Evolutionary conservation across 345 rosid genomes (phyloP).

Genomic region (Trapa incisa): DNA sequence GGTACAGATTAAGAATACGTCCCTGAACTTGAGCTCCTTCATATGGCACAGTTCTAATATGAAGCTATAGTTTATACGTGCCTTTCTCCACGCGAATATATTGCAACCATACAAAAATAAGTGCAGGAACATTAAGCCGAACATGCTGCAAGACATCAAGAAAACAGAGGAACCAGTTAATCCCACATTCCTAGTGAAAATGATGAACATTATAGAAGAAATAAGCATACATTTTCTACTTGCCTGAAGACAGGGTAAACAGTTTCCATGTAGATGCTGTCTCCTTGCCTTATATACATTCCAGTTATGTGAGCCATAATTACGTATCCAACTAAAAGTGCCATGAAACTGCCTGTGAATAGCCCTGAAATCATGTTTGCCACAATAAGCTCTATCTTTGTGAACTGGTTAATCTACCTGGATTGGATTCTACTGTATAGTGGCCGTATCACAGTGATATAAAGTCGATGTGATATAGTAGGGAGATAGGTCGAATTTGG

Average conservation of each 20-base stretch:
- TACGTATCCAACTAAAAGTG: constrained; percentile 75
- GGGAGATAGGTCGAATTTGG: not conserved
- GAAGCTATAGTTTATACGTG: constrained; percentile 86
- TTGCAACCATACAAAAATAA: constrained; percentile 92
- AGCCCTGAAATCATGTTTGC: constrained; percentile 37
- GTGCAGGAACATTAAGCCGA: constrained; percentile 73
- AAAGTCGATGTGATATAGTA: not conserved
- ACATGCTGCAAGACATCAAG: constrained; percentile 58
- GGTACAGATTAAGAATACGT: constrained; percentile 76
- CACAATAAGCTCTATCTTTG: not conserved
- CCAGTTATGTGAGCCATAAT: constrained; percentile 79
- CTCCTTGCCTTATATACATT: constrained; percentile 51
- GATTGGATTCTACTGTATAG: too few species aligned
- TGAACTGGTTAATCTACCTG: too few species aligned
- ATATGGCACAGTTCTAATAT: constrained; percentile 68
- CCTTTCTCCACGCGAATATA: constrained; percentile 82
- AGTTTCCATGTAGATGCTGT: constrained; percentile 85
- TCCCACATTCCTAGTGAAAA: not conserved
- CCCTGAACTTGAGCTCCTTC: constrained; percentile 86
- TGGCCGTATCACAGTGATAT: too few species aligned
- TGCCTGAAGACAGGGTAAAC: constrained; percentile 86
- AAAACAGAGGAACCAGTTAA: not conserved
- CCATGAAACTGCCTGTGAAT: constrained; percentile 78
- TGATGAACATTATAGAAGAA: not conserved
- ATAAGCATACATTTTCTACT: constrained; percentile 18